Base-by-base conservation (phyloP, 2,329 filamentous ascomycete species). In the Rhinocladiella similis region DNA sequence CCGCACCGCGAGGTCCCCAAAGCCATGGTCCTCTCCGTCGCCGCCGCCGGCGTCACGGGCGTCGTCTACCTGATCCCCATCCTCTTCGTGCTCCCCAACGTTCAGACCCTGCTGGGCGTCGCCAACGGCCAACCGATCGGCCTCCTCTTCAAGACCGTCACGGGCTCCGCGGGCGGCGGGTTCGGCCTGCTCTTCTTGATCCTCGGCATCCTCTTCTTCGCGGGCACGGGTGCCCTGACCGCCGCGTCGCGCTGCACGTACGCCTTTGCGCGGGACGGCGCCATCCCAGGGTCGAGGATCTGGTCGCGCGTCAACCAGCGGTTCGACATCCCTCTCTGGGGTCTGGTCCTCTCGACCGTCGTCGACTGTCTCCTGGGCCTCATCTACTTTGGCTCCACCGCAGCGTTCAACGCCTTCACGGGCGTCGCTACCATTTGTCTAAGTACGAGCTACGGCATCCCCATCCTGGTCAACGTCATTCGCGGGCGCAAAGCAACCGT, bases 141-240 rank as follows among this genome's bases (percentile, higher is more conserved):
- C 14, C 73, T 76, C 93, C 70, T 80, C 3, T 80, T 77, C 67
- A 69, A 75, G 60, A 71, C 74, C 35, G 78, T 76, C 1, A 65
- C 78, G 2, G 59, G 66, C 2, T 76, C 67, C 60, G 74, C 68
- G 41, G 73, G 68, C 1, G 78, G 76, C 12, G 78, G 78, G 2
- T 76, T 79, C 53, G 72, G 75, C 1, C 68, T 81, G 10, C 75
- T 79, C 60, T 67, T 68, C 0, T 62, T 80, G 49, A 72, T 81
- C 59, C 70, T 80, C 20, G 73, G 73, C 5, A 80, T 93, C 61
- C 79, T 92, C 22, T 91, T 92, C 69, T 86, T 91, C 35, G 80
- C 78, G 0, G 77, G 77, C 1, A 63, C 79, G 49, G 76, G 77
- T 14, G 79, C 77, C 59, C 65, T 76, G 50, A 80, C 78, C 4